phyloP scores from a whole-genome alignment of 805 yeast genomes.

The Saturnispora hagleri region DNA sequence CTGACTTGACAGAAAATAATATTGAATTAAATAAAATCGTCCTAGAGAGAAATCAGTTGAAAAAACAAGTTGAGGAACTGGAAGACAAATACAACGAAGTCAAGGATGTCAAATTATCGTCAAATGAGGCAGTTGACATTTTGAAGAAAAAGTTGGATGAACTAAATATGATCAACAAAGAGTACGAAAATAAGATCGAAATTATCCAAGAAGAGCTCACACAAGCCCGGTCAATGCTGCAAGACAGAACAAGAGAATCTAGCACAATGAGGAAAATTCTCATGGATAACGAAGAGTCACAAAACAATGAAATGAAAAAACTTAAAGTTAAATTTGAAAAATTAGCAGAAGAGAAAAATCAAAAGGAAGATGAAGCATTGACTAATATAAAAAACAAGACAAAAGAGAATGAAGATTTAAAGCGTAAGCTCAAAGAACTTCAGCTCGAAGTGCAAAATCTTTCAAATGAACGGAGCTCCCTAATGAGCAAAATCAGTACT shows the following conservation, averaged over 20 bases:
- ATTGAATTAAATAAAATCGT: constrained; percentile 34
- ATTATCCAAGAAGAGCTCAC: constrained; percentile 73
- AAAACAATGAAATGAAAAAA: constrained; percentile 44
- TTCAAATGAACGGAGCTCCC: constrained; percentile 7
- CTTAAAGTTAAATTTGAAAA: constrained; percentile 41
- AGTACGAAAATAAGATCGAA: constrained; percentile 50
- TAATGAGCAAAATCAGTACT: constrained; percentile 2
- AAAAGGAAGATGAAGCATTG: constrained; percentile 45
- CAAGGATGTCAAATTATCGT: constrained; percentile 20
- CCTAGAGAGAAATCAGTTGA: constrained; percentile 33
- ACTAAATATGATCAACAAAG: constrained; percentile 54
- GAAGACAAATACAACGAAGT: constrained; percentile 31
- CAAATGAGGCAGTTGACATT: constrained; percentile 35
- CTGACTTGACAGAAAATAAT: constrained; percentile 27
- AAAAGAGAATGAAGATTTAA: constrained; percentile 58
- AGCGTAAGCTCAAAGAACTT: constrained; percentile 34
- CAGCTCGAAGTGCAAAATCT: constrained; percentile 15
- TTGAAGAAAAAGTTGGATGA: constrained; percentile 68
- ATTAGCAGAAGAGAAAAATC: constrained; percentile 52
- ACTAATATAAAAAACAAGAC: constrained; percentile 43
- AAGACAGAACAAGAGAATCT: constrained; percentile 75
- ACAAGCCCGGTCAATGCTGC: constrained; percentile 63
- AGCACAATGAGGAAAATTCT: constrained; percentile 61
- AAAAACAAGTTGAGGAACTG: constrained; percentile 32
- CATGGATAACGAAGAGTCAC: constrained; percentile 56